Evolutionary conservation across 768 basidiomycete species (phyloP).

Genomic region (Mycena filopes): DNA sequence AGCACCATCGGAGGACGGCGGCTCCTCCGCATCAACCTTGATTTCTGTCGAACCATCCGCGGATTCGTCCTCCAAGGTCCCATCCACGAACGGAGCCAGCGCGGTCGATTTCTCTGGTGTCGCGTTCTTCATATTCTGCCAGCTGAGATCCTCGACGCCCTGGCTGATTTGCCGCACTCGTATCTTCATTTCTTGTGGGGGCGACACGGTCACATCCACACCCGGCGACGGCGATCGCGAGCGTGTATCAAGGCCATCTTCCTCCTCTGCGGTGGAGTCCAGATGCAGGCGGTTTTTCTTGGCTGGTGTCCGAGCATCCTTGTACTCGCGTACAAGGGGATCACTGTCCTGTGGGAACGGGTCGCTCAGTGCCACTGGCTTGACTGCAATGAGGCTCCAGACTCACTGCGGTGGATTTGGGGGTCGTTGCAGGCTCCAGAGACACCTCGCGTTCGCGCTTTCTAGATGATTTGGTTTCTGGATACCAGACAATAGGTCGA

Average conservation of each 20-base stretch:
- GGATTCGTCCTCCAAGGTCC: conserved; percentile 21
- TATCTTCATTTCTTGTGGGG: conserved; percentile 80
- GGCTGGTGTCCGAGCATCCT: conserved; percentile 69
- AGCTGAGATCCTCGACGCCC: conserved; percentile 81
- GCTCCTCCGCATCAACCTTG: conserved; percentile 36
- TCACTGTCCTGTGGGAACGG: conserved; percentile 52
- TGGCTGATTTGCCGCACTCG: conserved; percentile 80
- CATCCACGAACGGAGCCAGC: conserved; percentile 32
- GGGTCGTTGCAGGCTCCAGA: conserved; percentile 69
- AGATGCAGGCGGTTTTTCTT: conserved; percentile 81
- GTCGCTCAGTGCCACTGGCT: background rate
- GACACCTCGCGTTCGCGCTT: conserved; percentile 86
- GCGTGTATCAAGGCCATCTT: conserved; percentile 51
- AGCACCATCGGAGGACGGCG: conserved; percentile 17
- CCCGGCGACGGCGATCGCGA: conserved; percentile 57
- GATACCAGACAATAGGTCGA: conserved; percentile 13
- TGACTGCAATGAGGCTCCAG: conserved; percentile 6
- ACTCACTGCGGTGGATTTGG: conserved; percentile 51
- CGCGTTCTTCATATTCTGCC: conserved; percentile 61
- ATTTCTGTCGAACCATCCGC: conserved; percentile 32
- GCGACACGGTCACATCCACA: conserved; percentile 66
- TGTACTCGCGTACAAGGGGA: conserved; percentile 51
- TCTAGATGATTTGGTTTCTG: conserved; percentile 64
- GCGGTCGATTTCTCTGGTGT: conserved; percentile 41
- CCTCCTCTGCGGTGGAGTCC: conserved; percentile 73